A percentile compares a stretch with the other conserved stretches of the same genome.
Evolutionary conservation across 208 protist species (phyloP).

Genomic region (Angomonas desouzai): DNA sequence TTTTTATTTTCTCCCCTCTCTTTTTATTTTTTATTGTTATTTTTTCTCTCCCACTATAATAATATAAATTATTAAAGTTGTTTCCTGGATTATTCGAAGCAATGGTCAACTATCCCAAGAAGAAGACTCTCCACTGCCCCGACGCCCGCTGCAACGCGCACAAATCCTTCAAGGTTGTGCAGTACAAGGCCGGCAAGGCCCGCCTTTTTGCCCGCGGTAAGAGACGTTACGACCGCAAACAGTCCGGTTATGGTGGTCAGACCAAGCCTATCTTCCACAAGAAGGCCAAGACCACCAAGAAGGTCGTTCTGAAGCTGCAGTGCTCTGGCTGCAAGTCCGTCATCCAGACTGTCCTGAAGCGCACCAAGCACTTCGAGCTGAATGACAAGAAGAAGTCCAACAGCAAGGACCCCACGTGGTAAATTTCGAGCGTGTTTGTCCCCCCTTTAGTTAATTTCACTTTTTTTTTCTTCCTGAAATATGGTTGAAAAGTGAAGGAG

Average conservation of each 20-base stretch:
- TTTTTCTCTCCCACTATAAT: background rate
- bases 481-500: background rate
- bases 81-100: background rate
- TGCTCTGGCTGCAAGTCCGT: constrained; percentile 97
- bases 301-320: constrained; percentile 99
- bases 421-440: constrained; percentile 16
- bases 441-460: background rate
- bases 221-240: constrained; percentile 99
- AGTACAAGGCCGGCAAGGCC: constrained; percentile 99
- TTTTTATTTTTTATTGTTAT: constrained; percentile 13
- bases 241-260: constrained; percentile 99
- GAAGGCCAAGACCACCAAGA: constrained; percentile 99
- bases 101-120: constrained; percentile 97
- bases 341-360: constrained; percentile 93
- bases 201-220: constrained; percentile 98
- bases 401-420: constrained; percentile 92
- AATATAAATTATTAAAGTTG: too few relatives aligned
- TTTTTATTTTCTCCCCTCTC: constrained; percentile 11
- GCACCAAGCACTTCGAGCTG: constrained; percentile 98
- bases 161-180: constrained; percentile 98
- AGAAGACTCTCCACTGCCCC: constrained; percentile 91
- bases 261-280: constrained; percentile 99
- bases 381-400: constrained; percentile 92
- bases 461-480: constrained; percentile 7
- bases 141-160: constrained; percentile 93